These are phyloP conservation scores for Hebeloma cylindrosporum DNA, from an alignment of 768 basidiomycete genomes.

Conservation along the genomic window DNA sequence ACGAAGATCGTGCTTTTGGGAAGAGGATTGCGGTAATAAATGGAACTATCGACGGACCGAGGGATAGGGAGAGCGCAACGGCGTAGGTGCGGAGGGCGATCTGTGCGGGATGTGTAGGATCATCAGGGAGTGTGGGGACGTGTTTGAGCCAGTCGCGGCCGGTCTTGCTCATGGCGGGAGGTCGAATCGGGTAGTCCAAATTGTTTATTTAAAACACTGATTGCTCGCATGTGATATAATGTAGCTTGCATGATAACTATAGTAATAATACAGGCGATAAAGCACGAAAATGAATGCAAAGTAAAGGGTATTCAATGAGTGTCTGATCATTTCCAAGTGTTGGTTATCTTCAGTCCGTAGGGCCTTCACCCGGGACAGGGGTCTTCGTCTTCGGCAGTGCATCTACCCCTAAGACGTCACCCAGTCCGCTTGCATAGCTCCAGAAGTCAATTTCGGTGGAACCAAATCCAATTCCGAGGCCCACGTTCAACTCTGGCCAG, in stretches of 20 bases:
- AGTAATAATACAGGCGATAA: background rate
- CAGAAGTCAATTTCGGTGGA: conserved; percentile 59
- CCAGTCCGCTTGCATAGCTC: conserved; percentile 48
- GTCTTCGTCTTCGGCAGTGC: background rate
- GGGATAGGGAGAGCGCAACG: conserved; percentile 60
- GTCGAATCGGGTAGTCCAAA: background rate
- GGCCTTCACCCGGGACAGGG: background rate
- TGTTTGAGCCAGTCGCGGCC: conserved; percentile 23
- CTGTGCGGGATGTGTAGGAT: conserved; percentile 51
- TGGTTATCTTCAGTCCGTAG: background rate
- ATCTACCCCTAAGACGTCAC: conserved; percentile 1
- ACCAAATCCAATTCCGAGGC: conserved; percentile 30
- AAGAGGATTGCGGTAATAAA: conserved; percentile 37
- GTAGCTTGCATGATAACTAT: background rate
- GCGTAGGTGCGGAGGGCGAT: conserved; percentile 67
- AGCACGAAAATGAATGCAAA: background rate
- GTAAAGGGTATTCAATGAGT: too few species aligned
- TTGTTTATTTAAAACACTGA: too few species aligned
- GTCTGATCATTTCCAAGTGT: too few species aligned
- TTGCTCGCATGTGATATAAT: conserved; percentile 2
- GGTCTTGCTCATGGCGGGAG: too few species aligned
- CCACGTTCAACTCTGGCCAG: conserved; percentile 34
- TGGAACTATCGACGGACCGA: conserved; percentile 65
- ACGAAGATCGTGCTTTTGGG: conserved; percentile 17
- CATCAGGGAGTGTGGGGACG: conserved; percentile 31